Base-by-base conservation (phyloP, 2,329 filamentous ascomycete genomes). In the Acrodontium crateriforme region DNA sequence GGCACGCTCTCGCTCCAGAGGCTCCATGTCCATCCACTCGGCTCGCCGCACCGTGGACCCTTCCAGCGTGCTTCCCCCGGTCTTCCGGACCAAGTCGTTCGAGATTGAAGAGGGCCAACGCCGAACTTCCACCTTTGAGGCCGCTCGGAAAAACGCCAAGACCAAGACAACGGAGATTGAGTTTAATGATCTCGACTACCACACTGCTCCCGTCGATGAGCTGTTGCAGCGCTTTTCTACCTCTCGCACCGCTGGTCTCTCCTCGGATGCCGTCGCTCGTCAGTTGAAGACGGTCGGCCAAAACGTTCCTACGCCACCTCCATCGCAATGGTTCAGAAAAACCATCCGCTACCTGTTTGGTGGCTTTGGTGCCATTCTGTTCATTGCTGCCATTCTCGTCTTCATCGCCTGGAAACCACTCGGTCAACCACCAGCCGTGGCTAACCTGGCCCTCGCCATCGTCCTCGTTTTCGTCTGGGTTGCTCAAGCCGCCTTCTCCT, bases 341-440 rank as follows among this genome's bases (percentile, higher is more conserved):
- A 63, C 73, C 4, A 54, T 75, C 18, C 69, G 69, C 11, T 85
- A 85, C 53, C 73, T 84, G 42, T 83, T 83, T 56, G 75, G 74
- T 38, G 79, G 79, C 2, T 87, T 85, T 40, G 78, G 79, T 2
- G 63, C 70, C 2, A 70, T 87, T 27, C 62, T 85, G 3, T 63
- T 84, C 5, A 46, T 74, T 2, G 78, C 76, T 11, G 62, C 68
- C 12, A 67, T 84, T 18, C 63, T 85, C 3, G 78, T 85, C 27
- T 82, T 84, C 44, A 57, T 85, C 32, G 71, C 78, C 3, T 85
- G 78, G 78, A 74, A 70, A 37, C 80, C 79, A 0, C 66, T 85
- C 0, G 78, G 78, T 31, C 10, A 38, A 37, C 29, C 32, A 20
- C 78, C 79, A 3, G 66, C 73, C 0, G 42, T 67, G 9, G 77